phyloP scores from a whole-genome alignment of 2,329 filamentous ascomycete genomes.

The Nemania abortiva region DNA sequence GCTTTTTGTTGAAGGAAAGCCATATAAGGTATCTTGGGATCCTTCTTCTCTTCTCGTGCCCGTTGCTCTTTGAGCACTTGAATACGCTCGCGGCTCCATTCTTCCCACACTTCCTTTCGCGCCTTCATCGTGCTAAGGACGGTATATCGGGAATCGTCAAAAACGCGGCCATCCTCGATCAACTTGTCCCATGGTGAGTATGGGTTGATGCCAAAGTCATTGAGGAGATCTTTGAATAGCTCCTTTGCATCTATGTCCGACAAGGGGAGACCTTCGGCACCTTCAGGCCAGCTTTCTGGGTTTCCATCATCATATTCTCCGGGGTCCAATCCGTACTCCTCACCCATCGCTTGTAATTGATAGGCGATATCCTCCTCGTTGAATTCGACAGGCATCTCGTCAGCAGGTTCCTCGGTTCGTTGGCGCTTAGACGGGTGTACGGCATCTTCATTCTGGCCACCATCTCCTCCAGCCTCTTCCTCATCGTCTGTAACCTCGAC shows the following conservation, averaged over 20 bases:
- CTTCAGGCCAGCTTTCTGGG: conserved; percentile 74
- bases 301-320: conserved; percentile 79
- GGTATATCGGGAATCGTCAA: conserved; percentile 90
- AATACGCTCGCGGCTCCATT: conserved; percentile 85
- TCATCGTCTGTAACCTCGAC: conserved; percentile 71
- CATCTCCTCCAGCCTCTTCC: conserved; percentile 24
- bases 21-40: conserved; percentile 86
- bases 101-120: conserved; percentile 84
- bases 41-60: conserved; percentile 80
- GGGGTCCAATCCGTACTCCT: conserved; percentile 82
- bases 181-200: conserved; percentile 94
- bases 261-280: conserved; percentile 75
- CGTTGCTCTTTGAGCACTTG: conserved; percentile 77
- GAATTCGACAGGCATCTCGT: conserved; percentile 76
- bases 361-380: conserved; percentile 94
- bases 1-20: conserved; percentile 84
- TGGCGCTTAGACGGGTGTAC: conserved; percentile 63
- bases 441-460: conserved; percentile 62
- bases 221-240: conserved; percentile 86
- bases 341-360: conserved; percentile 89
- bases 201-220: conserved; percentile 84
- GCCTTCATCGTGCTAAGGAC: conserved; percentile 83
- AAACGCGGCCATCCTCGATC: conserved; percentile 82
- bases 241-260: conserved; percentile 80
- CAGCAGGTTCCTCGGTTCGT: conserved; percentile 57